Evolutionary conservation across 1,284 basidiomycete genomes (phyloP).

Genomic region (Rhodofomes roseus): DNA sequence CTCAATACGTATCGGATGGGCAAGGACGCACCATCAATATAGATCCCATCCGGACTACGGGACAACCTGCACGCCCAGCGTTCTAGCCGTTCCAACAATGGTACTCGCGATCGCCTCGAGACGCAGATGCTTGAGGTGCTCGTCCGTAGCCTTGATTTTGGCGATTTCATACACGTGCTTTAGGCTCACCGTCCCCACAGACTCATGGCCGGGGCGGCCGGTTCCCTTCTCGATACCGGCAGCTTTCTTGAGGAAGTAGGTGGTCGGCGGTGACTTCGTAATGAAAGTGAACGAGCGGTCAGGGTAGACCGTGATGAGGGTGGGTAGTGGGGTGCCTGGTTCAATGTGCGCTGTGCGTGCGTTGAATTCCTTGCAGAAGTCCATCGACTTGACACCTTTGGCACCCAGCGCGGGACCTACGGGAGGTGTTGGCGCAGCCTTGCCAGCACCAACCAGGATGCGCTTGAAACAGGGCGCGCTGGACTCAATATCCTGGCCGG

Average conservation of each 20-base stretch:
- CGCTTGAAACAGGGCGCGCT: slow-evolving; percentile 46
- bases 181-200: slow-evolving; percentile 80
- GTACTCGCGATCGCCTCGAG: slow-evolving; percentile 87
- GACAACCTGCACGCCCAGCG: slow-evolving; percentile 84
- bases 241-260: slow-evolving; percentile 93
- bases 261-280: slow-evolving; percentile 86
- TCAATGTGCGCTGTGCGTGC: slow-evolving; percentile 87
- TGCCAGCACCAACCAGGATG: slow-evolving; percentile 88
- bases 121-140: slow-evolving; percentile 79
- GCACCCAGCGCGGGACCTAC: slow-evolving; percentile 97
- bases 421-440: slow-evolving; percentile 94
- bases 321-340: slow-evolving; percentile 86
- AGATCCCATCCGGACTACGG: slow-evolving; percentile 49
- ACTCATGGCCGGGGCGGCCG: slow-evolving; percentile 73
- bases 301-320: slow-evolving; percentile 88
- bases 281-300: slow-evolving; percentile 95
- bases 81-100: slow-evolving; percentile 82
- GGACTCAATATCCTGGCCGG: slow-evolving; percentile 1
- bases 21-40: slow-evolving; percentile 19
- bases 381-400: slow-evolving; percentile 98
- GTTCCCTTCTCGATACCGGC: slow-evolving; percentile 90
- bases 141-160: slow-evolving; percentile 92
- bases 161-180: slow-evolving; percentile 99
- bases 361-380: slow-evolving; percentile 99
- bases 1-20: slow-evolving; percentile 12